Percentiles rank a stretch among this genome's conserved stretches.
Conservation (phyloP, 2,329 filamentous ascomycete species). For the Neofusicoccum laricinum region DNA sequence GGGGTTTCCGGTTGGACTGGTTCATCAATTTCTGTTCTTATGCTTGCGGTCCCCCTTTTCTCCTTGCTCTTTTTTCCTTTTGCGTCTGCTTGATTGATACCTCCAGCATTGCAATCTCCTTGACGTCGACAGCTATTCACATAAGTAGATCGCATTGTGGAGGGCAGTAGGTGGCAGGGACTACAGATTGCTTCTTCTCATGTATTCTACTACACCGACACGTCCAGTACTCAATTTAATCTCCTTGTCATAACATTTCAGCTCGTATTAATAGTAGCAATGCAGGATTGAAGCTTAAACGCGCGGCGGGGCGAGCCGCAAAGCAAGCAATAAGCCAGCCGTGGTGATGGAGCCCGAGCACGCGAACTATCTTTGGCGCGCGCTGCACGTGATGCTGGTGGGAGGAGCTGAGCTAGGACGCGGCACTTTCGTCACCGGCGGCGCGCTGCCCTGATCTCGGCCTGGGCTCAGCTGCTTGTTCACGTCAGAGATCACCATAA, state of each 20-base stretch:
- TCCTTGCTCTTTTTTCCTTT: constrained; percentile 32
- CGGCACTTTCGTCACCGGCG: constrained; percentile 15
- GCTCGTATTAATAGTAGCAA: constrained; percentile 5
- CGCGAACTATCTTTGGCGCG: constrained; percentile 1
- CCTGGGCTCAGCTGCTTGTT: constrained; percentile 3
- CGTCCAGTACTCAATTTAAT: constrained; percentile 33
- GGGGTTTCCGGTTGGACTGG: constrained; percentile 16
- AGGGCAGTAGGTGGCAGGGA: constrained; percentile 26
- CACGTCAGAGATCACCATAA: constrained; percentile 16
- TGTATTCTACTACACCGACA: constrained; percentile 38
- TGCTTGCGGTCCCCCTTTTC: constrained; percentile 20
- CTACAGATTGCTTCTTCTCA: constrained; percentile 34
- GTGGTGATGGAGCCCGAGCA: not conserved
- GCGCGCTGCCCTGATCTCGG: constrained; percentile 12
- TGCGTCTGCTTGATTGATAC: constrained; percentile 43
- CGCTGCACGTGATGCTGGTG: not conserved
- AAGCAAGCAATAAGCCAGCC: not conserved
- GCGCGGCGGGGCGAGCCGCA: constrained; percentile 4
- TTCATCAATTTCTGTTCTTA: constrained; percentile 17
- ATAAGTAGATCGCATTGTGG: constrained; percentile 20
- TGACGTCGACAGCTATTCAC: constrained; percentile 20
- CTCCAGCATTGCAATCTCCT: constrained; percentile 43
- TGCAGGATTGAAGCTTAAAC: constrained; percentile 8
- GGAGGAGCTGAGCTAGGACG: constrained; percentile 4
- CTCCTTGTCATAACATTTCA: constrained; percentile 26